These are phyloP conservation scores for Neonectria punicea DNA, from an alignment of 2,329 filamentous ascomycete species.

Conservation along the genomic window DNA sequence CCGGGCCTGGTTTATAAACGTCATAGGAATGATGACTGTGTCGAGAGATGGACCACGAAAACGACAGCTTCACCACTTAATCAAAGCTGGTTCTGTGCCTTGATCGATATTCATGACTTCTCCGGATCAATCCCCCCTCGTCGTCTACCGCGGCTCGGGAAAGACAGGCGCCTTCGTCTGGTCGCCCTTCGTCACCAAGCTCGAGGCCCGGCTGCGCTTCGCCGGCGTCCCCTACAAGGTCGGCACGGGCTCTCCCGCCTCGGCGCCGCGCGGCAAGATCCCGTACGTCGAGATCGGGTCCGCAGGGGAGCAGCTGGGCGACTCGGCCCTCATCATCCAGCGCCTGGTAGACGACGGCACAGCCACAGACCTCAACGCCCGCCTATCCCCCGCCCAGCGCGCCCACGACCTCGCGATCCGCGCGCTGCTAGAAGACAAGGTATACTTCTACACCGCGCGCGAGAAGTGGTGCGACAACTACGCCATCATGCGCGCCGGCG, in stretches of 20 bases:
- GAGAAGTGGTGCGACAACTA: slow-evolving; percentile 71
- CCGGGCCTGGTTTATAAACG: slow-evolving; percentile 12
- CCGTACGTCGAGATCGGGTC: slow-evolving; percentile 61
- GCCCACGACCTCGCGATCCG: slow-evolving; percentile 63
- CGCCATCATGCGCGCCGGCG: slow-evolving; percentile 64
- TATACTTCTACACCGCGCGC: slow-evolving; percentile 65
- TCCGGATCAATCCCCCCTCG: slow-evolving; percentile 23
- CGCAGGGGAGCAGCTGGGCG: slow-evolving; percentile 50
- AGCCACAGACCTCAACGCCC: slow-evolving; percentile 59
- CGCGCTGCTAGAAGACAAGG: slow-evolving; percentile 68
- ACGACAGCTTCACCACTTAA: background rate
- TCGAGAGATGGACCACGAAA: background rate
- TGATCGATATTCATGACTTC: slow-evolving; percentile 8
- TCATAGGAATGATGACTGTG: too few relatives aligned
- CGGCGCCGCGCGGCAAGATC: slow-evolving; percentile 67
- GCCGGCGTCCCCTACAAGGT: slow-evolving; percentile 57
- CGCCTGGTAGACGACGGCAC: slow-evolving; percentile 52
- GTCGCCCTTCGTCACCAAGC: slow-evolving; percentile 72
- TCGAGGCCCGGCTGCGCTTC: slow-evolving; percentile 70
- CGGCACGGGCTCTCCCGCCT: slow-evolving; percentile 55
- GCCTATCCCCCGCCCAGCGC: slow-evolving; percentile 50
- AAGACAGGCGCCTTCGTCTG: slow-evolving; percentile 56
- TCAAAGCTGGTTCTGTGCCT: background rate
- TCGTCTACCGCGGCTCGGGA: slow-evolving; percentile 62
- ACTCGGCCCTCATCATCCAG: slow-evolving; percentile 66